Evolutionary conservation across 345 rosid species (phyloP), one percentile per base, ranked within the genome.

Genomic region (Turritis glabra): DNA sequence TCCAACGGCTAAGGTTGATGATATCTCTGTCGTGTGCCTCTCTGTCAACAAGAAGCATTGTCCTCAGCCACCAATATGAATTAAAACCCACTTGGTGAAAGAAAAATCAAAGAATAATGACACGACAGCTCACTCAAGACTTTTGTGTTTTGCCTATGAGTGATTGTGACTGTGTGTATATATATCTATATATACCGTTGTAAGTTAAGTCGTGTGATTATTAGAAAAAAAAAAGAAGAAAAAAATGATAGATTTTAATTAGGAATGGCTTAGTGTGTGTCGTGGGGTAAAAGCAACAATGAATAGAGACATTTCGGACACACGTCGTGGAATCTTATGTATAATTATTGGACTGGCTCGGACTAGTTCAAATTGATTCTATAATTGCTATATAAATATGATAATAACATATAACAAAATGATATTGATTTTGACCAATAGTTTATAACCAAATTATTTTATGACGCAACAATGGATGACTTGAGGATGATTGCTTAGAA

Each of bases 21-120:
- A 90, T 43, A 81, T 87, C 74, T 86, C 96, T 2, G 90, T 50
- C 18, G 83, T 82, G 26, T 90, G 97, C 73, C 89, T 89, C 57
- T 82, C 81, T 79, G 47, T 93, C 55, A 84, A 75, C 32, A 73
- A 81, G 56, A 44, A 11, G 7, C 40, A 15, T 9, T 2, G 2
- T 11, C 52, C 66, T 18, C 30, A 70, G 71, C 73, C 48, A 23
- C 47, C 25, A 27, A 46, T 55, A 64, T 71, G 65, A 64, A 33
- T 46, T 1, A 10, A 64, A 50, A 2, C 29, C 48, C 12, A 71
- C 60, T 71, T 77, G 61, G 4, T 14, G 8, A 19, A 23, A 51
- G 23, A 17, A 0, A 35, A 26, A 12, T 17, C 27, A 40, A 38
- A 12, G 14, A 47, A 23, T 35, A 23, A 51, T 17, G 46, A 75